Evolutionary conservation across 352 stramenopile species (phyloP).

Genomic region (Pythium folliculosum): DNA sequence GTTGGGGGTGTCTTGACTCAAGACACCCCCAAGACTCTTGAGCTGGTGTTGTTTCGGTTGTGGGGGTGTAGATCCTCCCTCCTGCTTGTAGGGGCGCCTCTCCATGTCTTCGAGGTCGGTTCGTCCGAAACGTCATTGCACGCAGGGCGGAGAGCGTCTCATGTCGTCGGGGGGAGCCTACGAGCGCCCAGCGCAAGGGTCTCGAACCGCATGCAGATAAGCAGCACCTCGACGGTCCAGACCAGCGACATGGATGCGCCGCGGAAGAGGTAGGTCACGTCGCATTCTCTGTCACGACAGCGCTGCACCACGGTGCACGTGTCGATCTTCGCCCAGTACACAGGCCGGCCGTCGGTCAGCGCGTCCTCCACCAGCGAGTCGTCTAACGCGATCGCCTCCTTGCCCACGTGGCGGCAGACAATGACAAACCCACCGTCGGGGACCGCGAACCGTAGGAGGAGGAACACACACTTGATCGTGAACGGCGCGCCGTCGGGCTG

Average conservation of each 20-base stretch:
- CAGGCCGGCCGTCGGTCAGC: not conserved
- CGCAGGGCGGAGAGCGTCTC: not conserved
- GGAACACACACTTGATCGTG: slow-evolving; percentile 8
- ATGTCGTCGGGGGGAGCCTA: not conserved
- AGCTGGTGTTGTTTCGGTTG: no score
- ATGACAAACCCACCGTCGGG: slow-evolving; percentile 7
- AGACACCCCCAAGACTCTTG: no score
- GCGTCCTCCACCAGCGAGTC: not conserved
- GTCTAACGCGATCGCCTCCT: slow-evolving; percentile 7
- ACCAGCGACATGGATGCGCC: slow-evolving; percentile 8
- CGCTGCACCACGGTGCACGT: slow-evolving; percentile 13
- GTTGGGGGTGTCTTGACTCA: no score
- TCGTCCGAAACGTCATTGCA: no score
- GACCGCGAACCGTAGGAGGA: slow-evolving; percentile 6
- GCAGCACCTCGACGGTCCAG: slow-evolving; percentile 40
- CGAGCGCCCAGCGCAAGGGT: not conserved
- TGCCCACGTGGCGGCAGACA: slow-evolving; percentile 10
- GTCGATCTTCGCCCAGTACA: slow-evolving; percentile 9
- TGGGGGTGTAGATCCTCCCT: no score
- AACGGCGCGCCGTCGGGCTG: not conserved
- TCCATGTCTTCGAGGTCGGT: not conserved
- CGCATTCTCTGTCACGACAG: not conserved
- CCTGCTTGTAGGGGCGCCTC: not conserved
- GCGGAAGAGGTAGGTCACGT: slow-evolving; percentile 3
- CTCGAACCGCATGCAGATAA: slow-evolving; percentile 42